phyloP scores from a whole-genome alignment of 441 rosid genomes.

The Euphorbia corollata region DNA sequence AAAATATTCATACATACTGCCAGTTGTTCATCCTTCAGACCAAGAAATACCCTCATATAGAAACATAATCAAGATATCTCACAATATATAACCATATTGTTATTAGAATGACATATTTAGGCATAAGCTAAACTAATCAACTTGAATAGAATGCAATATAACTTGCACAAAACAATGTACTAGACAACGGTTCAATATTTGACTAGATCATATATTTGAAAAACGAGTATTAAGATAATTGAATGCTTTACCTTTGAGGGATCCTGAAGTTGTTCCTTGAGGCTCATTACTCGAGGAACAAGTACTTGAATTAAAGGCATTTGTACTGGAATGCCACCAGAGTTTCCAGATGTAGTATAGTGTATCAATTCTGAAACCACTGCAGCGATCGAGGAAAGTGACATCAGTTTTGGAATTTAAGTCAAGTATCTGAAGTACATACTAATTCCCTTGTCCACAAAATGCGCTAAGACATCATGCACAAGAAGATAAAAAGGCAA shows the following conservation, averaged over 20 bases:
- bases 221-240: background rate
- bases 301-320: slow-evolving; percentile 89
- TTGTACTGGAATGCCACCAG: slow-evolving; percentile 77
- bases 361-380: slow-evolving; percentile 92
- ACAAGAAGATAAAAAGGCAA: background rate
- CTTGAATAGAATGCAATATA: background rate
- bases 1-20: background rate
- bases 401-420: slow-evolving; percentile 6
- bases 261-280: slow-evolving; percentile 76
- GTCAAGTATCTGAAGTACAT: slow-evolving; percentile 1
- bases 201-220: background rate
- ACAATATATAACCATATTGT: background rate
- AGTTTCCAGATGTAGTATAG: slow-evolving; percentile 62
- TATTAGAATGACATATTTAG: background rate
- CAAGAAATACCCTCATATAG: background rate
- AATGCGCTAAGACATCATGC: background rate
- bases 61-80: background rate
- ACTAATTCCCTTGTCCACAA: background rate
- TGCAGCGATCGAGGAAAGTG: slow-evolving; percentile 35
- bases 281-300: slow-evolving; percentile 83
- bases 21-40: background rate
- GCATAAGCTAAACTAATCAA: background rate
- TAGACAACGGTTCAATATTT: background rate
- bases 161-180: background rate
- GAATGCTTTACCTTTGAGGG: slow-evolving; percentile 65